Percentiles rank a stretch among this genome's conserved stretches.
phyloP scores from a whole-genome alignment of 805 yeast genomes.

The Candida silvicultrix region DNA sequence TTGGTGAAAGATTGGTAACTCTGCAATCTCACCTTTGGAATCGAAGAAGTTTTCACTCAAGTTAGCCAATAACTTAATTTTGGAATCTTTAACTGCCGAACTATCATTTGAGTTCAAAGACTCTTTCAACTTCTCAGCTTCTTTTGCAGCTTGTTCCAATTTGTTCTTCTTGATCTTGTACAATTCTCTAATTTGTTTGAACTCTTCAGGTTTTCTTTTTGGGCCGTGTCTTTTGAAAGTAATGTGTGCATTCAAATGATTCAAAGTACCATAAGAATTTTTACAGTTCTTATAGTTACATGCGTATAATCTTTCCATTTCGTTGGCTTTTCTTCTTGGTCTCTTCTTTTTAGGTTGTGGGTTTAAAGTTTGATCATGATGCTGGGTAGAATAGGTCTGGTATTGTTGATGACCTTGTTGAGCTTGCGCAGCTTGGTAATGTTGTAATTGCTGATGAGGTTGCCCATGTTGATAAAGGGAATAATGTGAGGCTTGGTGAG shows the following conservation, averaged over 20 bases:
- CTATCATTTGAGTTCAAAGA: not conserved
- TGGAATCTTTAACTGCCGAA: slow-evolving; percentile 4
- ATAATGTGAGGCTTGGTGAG: not conserved
- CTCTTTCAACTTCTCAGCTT: not conserved
- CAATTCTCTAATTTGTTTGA: slow-evolving; percentile 41
- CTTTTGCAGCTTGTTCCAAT: slow-evolving; percentile 9
- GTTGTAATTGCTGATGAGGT: not conserved
- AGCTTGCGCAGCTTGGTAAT: not conserved
- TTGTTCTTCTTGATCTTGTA: slow-evolving; percentile 32
- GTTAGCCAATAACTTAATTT: slow-evolving; percentile 10
- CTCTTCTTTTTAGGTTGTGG: slow-evolving; percentile 29
- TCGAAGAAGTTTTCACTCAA: slow-evolving; percentile 11
- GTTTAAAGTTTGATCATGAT: not conserved
- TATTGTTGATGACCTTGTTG: not conserved
- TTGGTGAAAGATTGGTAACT: slow-evolving; percentile 20
- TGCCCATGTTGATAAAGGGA: not conserved
- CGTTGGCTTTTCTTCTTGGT: slow-evolving; percentile 47
- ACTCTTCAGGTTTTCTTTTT: slow-evolving; percentile 49
- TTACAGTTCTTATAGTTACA: slow-evolving; percentile 42
- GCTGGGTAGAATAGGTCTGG: not conserved
- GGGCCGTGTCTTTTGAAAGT: slow-evolving; percentile 46
- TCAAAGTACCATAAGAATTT: slow-evolving; percentile 54
- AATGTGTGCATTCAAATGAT: slow-evolving; percentile 54
- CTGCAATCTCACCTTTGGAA: not conserved
- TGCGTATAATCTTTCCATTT: slow-evolving; percentile 46